These are phyloP conservation scores for Orbilia ellipsospora DNA, from an alignment of 2,329 filamentous ascomycete genomes.

Conservation along the genomic window DNA sequence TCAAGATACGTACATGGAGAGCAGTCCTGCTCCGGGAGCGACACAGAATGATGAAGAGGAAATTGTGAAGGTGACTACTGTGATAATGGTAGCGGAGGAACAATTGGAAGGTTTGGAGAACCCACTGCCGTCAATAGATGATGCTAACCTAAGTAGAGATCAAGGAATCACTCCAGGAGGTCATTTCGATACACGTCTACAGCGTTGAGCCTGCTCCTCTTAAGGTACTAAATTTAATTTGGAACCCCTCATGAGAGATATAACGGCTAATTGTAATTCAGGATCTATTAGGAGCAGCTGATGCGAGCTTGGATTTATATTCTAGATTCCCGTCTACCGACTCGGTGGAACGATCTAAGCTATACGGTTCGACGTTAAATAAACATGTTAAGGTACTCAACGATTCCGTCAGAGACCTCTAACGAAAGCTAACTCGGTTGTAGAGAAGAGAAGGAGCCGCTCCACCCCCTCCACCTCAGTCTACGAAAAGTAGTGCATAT, in stretches of 20 bases:
- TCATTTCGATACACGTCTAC: conserved; percentile 86
- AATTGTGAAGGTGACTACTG: conserved; percentile 68
- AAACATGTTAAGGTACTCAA: conserved; percentile 70
- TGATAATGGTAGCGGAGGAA: conserved; percentile 78
- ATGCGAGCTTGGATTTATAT: conserved; percentile 74
- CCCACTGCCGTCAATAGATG: not conserved
- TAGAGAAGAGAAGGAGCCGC: conserved; percentile 66
- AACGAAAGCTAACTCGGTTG: conserved; percentile 1
- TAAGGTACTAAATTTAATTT: conserved; percentile 65
- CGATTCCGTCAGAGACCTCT: not conserved
- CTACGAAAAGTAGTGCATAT: conserved; percentile 51
- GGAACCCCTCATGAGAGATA: conserved; percentile 16
- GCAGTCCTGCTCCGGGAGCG: conserved; percentile 71
- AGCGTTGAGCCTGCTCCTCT: conserved; percentile 78
- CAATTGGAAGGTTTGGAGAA: conserved; percentile 71
- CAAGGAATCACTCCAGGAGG: conserved; percentile 75
- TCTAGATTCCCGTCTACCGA: conserved; percentile 70
- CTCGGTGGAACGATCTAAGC: conserved; percentile 69
- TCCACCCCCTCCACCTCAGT: conserved; percentile 60
- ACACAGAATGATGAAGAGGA: conserved; percentile 65
- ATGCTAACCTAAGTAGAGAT: conserved; percentile 67
- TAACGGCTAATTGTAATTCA: conserved; percentile 57
- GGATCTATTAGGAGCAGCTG: conserved; percentile 73
- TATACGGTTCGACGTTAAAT: conserved; percentile 81
- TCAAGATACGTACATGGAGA: conserved; percentile 70